Evolutionary conservation across 2,329 filamentous ascomycete genomes (phyloP).

Genomic region (Acrocalymma vagum): DNA sequence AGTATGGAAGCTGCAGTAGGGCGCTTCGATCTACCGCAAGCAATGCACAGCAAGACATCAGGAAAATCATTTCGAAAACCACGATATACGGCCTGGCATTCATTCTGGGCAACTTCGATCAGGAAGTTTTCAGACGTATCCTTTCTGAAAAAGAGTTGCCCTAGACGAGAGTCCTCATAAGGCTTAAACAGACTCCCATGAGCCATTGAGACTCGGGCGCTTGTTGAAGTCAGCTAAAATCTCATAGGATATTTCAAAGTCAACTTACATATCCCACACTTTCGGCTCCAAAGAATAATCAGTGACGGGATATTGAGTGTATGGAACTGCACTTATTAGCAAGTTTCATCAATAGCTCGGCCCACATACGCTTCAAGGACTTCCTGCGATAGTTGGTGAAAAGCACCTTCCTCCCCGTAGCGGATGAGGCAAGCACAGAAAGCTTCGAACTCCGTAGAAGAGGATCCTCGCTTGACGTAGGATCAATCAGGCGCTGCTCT

Average conservation of each 20-base stretch:
- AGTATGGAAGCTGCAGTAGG: conserved; percentile 5
- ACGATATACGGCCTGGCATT: conserved; percentile 14
- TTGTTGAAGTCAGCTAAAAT: conserved; percentile 2
- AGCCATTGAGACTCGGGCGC: conserved; percentile 18
- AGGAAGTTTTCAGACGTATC: conserved; percentile 15
- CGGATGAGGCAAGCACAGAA: conserved; percentile 15
- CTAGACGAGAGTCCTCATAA: conserved; percentile 11
- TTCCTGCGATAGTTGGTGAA: conserved; percentile 18
- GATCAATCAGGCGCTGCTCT: conserved; percentile 12
- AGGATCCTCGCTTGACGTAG: conserved; percentile 4
- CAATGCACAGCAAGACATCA: conserved; percentile 12
- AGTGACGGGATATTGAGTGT: conserved; percentile 14
- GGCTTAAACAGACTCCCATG: conserved; percentile 17
- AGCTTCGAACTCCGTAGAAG: conserved; percentile 11
- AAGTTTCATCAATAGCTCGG: not conserved
- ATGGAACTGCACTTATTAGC: conserved; percentile 6
- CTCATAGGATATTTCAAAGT: not conserved
- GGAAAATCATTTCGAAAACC: conserved; percentile 15
- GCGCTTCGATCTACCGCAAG: conserved; percentile 7
- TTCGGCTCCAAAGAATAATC: conserved; percentile 10
- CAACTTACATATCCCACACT: conserved; percentile 10
- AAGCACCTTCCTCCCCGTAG: conserved; percentile 14
- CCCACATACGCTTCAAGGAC: conserved; percentile 8
- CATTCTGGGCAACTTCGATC: conserved; percentile 16
- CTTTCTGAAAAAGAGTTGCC: conserved; percentile 13